Percentiles rank a stretch among this genome's conserved stretches.
Conservation (phyloP, 306 rosid genomes). For the Vigna reflexopilosa region DNA sequence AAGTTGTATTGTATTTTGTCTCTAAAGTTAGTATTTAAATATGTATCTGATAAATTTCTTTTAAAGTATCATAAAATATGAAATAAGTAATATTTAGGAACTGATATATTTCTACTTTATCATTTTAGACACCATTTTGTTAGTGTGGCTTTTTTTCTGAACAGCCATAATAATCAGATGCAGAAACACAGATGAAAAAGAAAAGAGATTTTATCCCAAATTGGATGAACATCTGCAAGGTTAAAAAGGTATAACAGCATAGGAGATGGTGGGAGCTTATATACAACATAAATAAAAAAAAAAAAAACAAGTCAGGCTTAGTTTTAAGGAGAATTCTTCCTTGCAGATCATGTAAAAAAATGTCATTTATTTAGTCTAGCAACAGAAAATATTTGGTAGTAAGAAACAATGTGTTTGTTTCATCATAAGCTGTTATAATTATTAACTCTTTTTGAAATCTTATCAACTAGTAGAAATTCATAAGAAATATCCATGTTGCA, state of each 20-base stretch:
- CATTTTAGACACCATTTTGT: too few species aligned
- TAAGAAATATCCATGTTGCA: background rate
- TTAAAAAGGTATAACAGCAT: background rate
- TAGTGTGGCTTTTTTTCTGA: background rate
- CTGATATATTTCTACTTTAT: background rate
- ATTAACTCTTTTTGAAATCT: background rate
- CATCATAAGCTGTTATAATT: background rate
- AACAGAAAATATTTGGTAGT: background rate
- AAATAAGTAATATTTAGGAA: background rate
- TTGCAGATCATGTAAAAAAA: background rate
- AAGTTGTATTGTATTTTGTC: constrained; percentile 19
- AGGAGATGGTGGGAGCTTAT: background rate
- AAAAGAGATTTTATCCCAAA: background rate
- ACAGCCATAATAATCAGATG: background rate
- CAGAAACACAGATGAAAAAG: background rate
- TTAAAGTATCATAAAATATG: background rate
- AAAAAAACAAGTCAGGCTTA: background rate
- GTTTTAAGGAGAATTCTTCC: background rate
- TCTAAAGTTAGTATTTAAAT: background rate
- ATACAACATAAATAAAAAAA: background rate
- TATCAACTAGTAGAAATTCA: background rate
- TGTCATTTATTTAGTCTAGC: background rate
- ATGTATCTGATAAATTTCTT: background rate
- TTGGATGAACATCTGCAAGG: too few species aligned
- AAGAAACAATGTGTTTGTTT: background rate